These are phyloP conservation scores for Amanita thiersii DNA, from an alignment of 768 basidiomycete species.

Conservation along the genomic window DNA sequence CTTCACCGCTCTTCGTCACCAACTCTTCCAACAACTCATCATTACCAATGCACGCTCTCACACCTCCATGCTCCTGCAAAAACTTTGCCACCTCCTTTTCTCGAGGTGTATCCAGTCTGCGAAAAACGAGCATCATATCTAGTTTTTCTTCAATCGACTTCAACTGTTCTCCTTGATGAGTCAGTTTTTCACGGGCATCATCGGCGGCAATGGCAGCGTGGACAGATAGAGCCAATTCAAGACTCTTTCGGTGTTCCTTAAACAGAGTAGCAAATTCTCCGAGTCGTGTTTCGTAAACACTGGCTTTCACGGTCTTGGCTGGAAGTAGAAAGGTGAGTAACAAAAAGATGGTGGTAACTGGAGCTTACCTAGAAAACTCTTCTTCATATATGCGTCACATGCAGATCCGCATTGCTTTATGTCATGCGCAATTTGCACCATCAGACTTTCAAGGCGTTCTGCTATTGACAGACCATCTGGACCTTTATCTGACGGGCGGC, in stretches of 20 bases:
- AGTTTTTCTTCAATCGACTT: too few relatives aligned
- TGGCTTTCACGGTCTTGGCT: conserved; percentile 29
- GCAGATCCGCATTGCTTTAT: conserved; percentile 34
- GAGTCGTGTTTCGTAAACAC: conserved; percentile 29
- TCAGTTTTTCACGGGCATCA: conserved; percentile 22
- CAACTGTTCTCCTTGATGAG: conserved; percentile 19
- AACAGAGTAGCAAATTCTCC: conserved; percentile 24
- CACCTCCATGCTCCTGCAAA: conserved; percentile 32
- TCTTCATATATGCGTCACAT: conserved; percentile 39
- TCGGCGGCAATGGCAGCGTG: conserved; percentile 31
- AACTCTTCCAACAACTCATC: conserved; percentile 24
- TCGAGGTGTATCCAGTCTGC: conserved; percentile 28
- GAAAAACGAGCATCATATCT: conserved; percentile 26
- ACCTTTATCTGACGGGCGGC: conserved; percentile 17
- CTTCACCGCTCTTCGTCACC: conserved; percentile 23
- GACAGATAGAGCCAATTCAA: conserved; percentile 27
- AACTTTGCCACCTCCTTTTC: conserved; percentile 29
- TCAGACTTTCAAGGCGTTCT: conserved; percentile 20
- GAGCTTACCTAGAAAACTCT: conserved; percentile 28
- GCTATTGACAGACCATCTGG: conserved; percentile 24
- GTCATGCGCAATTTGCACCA: conserved; percentile 25
- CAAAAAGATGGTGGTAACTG: background rate
- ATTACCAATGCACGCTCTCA: conserved; percentile 23
- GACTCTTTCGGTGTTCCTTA: conserved; percentile 22
- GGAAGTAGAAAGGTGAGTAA: background rate